These are phyloP conservation scores for Tricholoma sp. DNA, from an alignment of 768 basidiomycete species.

Conservation along the genomic window DNA sequence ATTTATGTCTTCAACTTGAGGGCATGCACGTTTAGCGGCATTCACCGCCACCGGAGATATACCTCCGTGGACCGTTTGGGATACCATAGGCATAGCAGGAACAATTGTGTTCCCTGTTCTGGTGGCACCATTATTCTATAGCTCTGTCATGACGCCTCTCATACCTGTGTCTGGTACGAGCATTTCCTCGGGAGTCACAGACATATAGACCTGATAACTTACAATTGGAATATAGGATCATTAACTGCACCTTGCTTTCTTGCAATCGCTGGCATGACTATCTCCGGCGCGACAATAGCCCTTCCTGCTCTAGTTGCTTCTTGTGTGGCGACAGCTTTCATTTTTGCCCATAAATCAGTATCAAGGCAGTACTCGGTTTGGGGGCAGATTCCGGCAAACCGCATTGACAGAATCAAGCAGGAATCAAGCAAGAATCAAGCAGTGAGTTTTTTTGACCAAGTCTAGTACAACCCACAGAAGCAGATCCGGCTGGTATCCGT, in stretches of 20 bases:
- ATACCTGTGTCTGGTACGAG: constrained; percentile 5
- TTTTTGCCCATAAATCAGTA: neutral
- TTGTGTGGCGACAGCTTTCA: neutral
- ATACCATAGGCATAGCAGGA: constrained; percentile 5
- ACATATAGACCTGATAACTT: neutral
- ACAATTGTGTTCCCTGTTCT: constrained; percentile 1
- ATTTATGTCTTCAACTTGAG: neutral
- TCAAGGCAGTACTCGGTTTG: neutral
- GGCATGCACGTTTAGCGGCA: neutral
- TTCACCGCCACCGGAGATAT: neutral
- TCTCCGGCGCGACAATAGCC: neutral
- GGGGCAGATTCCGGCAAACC: neutral
- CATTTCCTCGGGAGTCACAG: neutral
- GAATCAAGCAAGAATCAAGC: too few relatives aligned
- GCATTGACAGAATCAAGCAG: neutral
- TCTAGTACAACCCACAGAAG: too few relatives aligned
- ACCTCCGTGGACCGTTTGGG: constrained; percentile 4
- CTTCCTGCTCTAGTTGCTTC: neutral
- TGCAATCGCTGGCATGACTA: neutral
- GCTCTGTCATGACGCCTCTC: neutral
- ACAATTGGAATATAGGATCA: neutral
- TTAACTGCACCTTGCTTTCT: neutral
- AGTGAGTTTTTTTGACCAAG: too few relatives aligned
- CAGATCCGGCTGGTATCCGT: too few relatives aligned
- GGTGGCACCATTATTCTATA: constrained; percentile 4